Evolutionary conservation across 768 basidiomycete genomes (phyloP).

Genomic region (Pleurotus djamor): DNA sequence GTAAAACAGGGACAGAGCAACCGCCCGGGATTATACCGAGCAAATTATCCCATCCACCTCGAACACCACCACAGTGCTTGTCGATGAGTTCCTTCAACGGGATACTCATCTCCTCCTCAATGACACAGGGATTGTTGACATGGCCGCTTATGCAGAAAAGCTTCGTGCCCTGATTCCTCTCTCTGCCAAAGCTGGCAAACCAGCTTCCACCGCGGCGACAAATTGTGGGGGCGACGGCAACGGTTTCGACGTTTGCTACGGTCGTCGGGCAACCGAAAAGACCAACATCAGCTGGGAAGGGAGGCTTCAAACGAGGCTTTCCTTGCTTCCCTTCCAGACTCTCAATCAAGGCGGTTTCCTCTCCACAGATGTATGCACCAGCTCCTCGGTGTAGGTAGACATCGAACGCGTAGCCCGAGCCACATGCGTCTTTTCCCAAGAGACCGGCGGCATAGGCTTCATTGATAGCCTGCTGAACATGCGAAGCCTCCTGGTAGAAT

Average conservation of each 20-base stretch:
- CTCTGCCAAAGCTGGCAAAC: slow-evolving; percentile 92
- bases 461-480: slow-evolving; percentile 92
- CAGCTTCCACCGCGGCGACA: slow-evolving; percentile 84
- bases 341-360: slow-evolving; percentile 98
- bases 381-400: slow-evolving; percentile 98
- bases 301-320: slow-evolving; percentile 96
- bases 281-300: slow-evolving; percentile 98
- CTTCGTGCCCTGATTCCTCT: slow-evolving; percentile 96
- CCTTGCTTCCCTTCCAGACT: slow-evolving; percentile 98
- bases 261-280: slow-evolving; percentile 97
- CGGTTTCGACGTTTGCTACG: slow-evolving; percentile 98
- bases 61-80: slow-evolving; percentile 95
- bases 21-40: slow-evolving; percentile 97
- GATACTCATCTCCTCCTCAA: slow-evolving; percentile 99
- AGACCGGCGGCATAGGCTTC: slow-evolving; percentile 92
- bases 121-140: slow-evolving; percentile 96
- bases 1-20: slow-evolving; percentile 90
- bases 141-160: slow-evolving; percentile 95
- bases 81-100: slow-evolving; percentile 91
- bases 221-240: slow-evolving; percentile 96
- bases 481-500: slow-evolving; percentile 93
- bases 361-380: slow-evolving; percentile 98
- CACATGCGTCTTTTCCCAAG: slow-evolving; percentile 89
- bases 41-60: slow-evolving; percentile 95
- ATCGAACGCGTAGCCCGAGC: slow-evolving; percentile 92